Base-by-base conservation (phyloP, 352 stramenopile species). In the Elongisporangium prolatum region DNA sequence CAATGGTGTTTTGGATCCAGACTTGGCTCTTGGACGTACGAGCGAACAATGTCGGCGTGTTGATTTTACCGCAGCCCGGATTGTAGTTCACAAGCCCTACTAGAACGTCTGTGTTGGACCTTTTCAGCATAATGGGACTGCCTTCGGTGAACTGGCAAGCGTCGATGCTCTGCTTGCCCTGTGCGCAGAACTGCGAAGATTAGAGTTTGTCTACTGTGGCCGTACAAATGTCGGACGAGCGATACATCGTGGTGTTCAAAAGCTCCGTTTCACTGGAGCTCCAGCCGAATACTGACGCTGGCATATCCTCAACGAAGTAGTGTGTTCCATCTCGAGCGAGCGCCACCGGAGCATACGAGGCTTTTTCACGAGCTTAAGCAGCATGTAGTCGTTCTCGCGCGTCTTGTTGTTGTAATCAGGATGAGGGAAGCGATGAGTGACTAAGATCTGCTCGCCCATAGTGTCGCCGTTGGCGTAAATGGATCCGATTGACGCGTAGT, bases 341-440 rank as follows among this genome's bases (percentile, higher is more conserved):
- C 4, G 28, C 28, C 28, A 40, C 4, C 9, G 28, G 28, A 2
- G 1, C 5, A 7, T 8, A 34, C 24, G 24, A 8, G 24, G 3
- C 7, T 34, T 34, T 34, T 34, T 34, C 24, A 66, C 61, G 4
- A 72, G 54, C 51, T 69, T 69, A 8, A 72, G 50, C 14, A 72
- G 53, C n/a, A 61, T 61, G 4, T 69, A 57, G 16, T 72, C 65
- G 37, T 69, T 69, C 18, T 69, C 25, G 38, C 68, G 54, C 25
- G 60, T 5, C 14, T 68, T 69, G 57, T 71, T 74, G 38, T 55
- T 63, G 52, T 75, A 72, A 51, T 64, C 6, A 0, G 68, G 68
- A 56, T 75, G 68, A 25, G 50, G 54, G 52, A 68, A 68, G 22
- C 53, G 52, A 53, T 54, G 8, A 48, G 64, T 55, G 22, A 69